These are phyloP conservation scores for Clarireedia monteithiana DNA, from an alignment of 2,329 filamentous ascomycete species.

Conservation along the genomic window DNA sequence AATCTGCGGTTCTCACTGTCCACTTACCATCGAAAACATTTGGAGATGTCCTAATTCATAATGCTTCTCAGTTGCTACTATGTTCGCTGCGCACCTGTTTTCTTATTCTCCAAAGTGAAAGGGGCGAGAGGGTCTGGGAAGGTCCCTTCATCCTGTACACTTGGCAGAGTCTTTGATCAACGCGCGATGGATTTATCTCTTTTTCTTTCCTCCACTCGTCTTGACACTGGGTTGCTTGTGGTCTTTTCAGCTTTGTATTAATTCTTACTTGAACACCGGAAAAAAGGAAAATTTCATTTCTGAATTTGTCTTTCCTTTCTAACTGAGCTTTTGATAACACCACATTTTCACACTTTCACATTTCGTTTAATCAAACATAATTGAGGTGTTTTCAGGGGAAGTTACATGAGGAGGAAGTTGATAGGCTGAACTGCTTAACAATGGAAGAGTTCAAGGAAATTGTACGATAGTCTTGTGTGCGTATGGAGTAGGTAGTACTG, in stretches of 20 bases:
- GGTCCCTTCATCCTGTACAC: background rate
- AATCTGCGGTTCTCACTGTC: conserved; percentile 4
- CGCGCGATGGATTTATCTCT: no score
- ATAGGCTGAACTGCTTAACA: no score
- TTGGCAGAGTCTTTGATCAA: background rate
- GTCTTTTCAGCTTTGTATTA: background rate
- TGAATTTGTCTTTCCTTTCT: background rate
- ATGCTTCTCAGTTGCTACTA: background rate
- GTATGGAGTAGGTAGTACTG: no score
- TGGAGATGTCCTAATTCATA: background rate
- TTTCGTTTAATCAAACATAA: no score
- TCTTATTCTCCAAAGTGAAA: no score
- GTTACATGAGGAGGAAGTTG: no score
- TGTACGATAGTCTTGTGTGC: no score
- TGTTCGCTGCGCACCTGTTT: background rate
- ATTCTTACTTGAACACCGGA: background rate
- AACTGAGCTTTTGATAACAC: no score
- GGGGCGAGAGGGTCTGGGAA: background rate
- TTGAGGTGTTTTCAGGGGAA: no score
- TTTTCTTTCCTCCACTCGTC: no score
- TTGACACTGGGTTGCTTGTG: background rate
- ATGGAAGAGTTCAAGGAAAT: no score
- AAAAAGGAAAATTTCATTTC: background rate
- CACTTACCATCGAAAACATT: background rate
- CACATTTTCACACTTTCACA: no score